Conservation (phyloP, 257 asterid genomes). For the Primulina tabacum region DNA sequence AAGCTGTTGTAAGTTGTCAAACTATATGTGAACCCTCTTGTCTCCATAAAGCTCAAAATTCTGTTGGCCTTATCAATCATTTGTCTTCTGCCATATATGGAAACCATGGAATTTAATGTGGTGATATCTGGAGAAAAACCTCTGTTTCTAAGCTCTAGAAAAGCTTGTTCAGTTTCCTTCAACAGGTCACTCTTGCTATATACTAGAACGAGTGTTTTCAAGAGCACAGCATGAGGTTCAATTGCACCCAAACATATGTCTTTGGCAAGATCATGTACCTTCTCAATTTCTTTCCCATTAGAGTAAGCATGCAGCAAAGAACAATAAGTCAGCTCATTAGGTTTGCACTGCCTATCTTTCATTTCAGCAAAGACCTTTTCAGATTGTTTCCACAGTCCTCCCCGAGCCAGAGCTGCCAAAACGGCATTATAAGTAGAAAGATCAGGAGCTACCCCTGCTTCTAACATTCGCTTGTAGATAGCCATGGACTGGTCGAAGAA, state of each 20-base stretch:
- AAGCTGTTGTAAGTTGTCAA: slow-evolving; percentile 76
- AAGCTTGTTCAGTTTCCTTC: slow-evolving; percentile 76
- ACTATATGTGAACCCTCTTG: slow-evolving; percentile 64
- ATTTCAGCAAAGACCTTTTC: slow-evolving; percentile 81
- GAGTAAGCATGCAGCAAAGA: slow-evolving; percentile 92
- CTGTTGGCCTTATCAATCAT: slow-evolving; percentile 61
- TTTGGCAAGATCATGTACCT: slow-evolving; percentile 55
- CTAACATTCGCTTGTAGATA: slow-evolving; percentile 73
- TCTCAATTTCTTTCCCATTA: slow-evolving; percentile 73
- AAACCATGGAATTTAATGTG: slow-evolving; percentile 77
- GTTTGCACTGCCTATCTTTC: slow-evolving; percentile 65
- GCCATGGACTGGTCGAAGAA: slow-evolving; percentile 77
- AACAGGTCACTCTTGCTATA: slow-evolving; percentile 71
- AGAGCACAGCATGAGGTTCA: slow-evolving; percentile 51
- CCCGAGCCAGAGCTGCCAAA: slow-evolving; percentile 82
- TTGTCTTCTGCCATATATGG: slow-evolving; percentile 81
- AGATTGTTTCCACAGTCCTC: slow-evolving; percentile 90
- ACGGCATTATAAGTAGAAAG: slow-evolving; percentile 87
- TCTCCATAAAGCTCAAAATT: slow-evolving; percentile 54
- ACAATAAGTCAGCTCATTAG: slow-evolving; percentile 73
- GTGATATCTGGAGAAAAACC: slow-evolving; percentile 63
- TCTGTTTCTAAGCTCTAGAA: slow-evolving; percentile 51
- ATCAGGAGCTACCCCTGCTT: slow-evolving; percentile 79
- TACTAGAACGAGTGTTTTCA: slow-evolving; percentile 83
- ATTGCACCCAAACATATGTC: slow-evolving; percentile 58